Base-by-base conservation (phyloP, 805 yeast genomes). In the Monosporozyma servazzii region DNA sequence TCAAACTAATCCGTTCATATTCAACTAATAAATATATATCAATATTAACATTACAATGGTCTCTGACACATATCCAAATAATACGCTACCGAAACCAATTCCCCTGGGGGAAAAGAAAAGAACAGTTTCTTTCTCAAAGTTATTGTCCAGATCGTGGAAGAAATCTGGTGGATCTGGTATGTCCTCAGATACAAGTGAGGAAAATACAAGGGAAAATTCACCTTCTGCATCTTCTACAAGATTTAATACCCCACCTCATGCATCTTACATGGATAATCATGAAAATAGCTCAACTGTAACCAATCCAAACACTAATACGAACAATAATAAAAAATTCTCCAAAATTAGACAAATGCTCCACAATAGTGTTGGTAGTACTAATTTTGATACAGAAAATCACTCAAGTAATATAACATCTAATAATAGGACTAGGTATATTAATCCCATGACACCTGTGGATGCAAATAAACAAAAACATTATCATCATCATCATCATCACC, bases 41-140 rank as follows among this genome's bases (percentile, higher is more conserved):
- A 5, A 25, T 40, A n/a, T n/a, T n/a, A n/a, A n/a, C 25, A 9
- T 9, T 17, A 40, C 9, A 3, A 41, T 41, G 44, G 44, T 13
- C 23, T 41, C 44, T 10, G 44, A 20, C 5, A 21, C 29, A 41
- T n/a, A 9, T 8, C 17, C 27, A 15, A 41, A 41, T 21, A 41
- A 41, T 41, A 3, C 11, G 21, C 11, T 41, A 21, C 27, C 44
- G 1, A 41, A 41, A 41, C 44, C 44, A 5, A 41, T 41, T 11
- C 44, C 29, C 17, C 21, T 41, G 7, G 44, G 44, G 15, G 64
- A 58, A 11, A 57, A 56, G 49, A 55, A 52, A 31, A 57, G 64
- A 48, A 61, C 59, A 21, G 54, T 58, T 13, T 63, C 67, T 1
- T 60, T 63, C 27, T 56, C 64, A 1, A 63, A 61, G 43, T 41